Base-by-base conservation (phyloP, 2,329 filamentous ascomycete species). In the Phialemoniopsis sp. region DNA sequence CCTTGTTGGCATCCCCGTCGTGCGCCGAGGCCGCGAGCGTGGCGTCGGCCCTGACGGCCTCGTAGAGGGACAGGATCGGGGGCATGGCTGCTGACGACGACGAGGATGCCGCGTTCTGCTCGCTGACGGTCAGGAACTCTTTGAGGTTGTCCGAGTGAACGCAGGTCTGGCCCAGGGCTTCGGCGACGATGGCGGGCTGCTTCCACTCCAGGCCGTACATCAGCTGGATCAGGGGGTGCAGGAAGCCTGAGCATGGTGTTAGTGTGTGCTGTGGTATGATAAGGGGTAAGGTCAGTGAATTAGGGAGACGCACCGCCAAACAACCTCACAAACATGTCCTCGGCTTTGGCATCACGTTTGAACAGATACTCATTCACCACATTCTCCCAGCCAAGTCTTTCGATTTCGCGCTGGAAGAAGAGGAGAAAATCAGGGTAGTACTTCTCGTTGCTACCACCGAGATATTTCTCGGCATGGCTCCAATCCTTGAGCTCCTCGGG, bases 141-240 rank as follows among this genome's bases (percentile, higher is more conserved):
- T 62, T 65, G 2, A 85, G 67, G 59, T 74, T 73, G 32, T 72
- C 63, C 7, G 70, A 64, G 54, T 94, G 87, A 2, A 89, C 77
- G 8, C 84, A 79, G 2, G 85, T 72, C 63, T 94, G 83, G 1
- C 89, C 87, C 14, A 95, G 76, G 1, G 70, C 89, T 62, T 91
- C 79, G 6, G 89, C 87, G 19, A 95, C 72, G 43, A 95, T 80
- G 29, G 85, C 85, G 3, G 87, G 87, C 55, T 95, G 88, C 9
- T 74, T 59, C 66, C 89, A 95, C 56, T 95, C 89, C 29, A 95
- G 57, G 5, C 86, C 89, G 55, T 89, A 95, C 36, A 89, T 86
- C 15, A 95, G 73, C 56, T 95, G 88, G 46, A 95, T 90, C 13
- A 93, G 64, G 3, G 89, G 88, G 54, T 95, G 88, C 3, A 89